These are phyloP conservation scores for Thraustochytrium sp. DNA, from an alignment of 352 stramenopile species.

Conservation along the genomic window DNA sequence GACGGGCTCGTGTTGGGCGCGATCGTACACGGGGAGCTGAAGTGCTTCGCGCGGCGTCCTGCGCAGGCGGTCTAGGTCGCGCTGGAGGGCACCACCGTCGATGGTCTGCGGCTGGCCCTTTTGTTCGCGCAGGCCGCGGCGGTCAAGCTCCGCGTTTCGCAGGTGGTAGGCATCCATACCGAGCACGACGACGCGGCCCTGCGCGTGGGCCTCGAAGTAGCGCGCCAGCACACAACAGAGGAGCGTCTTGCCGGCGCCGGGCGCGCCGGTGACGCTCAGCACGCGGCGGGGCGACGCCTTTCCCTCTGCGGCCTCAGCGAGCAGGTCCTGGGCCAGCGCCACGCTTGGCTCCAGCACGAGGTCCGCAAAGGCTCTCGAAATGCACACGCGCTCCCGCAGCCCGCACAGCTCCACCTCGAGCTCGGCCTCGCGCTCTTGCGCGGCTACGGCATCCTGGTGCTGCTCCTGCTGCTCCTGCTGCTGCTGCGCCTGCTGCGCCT, in stretches of 20 bases:
- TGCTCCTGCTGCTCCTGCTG: background rate
- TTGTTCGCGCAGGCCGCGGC: background rate
- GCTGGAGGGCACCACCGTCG: background rate
- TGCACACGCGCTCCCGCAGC: background rate
- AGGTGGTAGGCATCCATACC: conserved; percentile 11
- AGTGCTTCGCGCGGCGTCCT: background rate
- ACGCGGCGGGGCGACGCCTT: background rate
- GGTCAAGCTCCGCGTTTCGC: background rate
- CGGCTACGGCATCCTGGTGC: background rate
- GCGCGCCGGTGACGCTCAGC: background rate
- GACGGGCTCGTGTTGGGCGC: background rate
- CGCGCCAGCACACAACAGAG: background rate
- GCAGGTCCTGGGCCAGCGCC: background rate
- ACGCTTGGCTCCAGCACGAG: background rate
- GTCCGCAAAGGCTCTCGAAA: background rate
- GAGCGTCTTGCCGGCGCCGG: background rate
- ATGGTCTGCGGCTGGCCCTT: background rate
- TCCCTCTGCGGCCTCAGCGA: background rate
- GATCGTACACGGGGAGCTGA: background rate
- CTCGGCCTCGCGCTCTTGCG: background rate
- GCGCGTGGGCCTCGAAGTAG: background rate
- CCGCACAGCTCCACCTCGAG: background rate
- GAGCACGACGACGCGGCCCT: background rate
- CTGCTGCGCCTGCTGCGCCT: background rate
- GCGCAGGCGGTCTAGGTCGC: background rate